Evolutionary conservation across 148 eudicot species (phyloP).

Genomic region (Fagopyrum esculentum): DNA sequence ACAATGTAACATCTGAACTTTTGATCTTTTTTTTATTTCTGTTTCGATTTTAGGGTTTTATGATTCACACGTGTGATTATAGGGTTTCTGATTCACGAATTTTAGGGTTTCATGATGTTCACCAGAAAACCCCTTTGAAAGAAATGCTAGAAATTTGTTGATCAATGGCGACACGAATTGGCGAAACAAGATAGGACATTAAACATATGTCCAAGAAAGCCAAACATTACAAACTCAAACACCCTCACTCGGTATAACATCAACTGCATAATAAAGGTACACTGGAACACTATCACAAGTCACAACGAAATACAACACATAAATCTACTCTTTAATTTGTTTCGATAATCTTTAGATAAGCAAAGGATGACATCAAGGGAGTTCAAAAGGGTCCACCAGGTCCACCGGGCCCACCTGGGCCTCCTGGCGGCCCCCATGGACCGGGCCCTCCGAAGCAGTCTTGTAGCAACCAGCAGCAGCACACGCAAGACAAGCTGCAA

Average conservation of each 20-base stretch:
- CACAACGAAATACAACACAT: neutral
- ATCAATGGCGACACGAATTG: neutral
- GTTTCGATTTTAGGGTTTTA: too few species aligned
- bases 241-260: neutral
- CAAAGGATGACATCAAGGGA: neutral
- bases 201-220: too few species aligned
- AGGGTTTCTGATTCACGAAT: too few species aligned
- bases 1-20: too few species aligned
- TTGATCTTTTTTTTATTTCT: too few species aligned
- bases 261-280: neutral
- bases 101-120: too few species aligned
- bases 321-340: too few species aligned
- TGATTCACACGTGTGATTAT: too few species aligned
- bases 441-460: slow-evolving; percentile 23
- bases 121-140: too few species aligned
- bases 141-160: neutral
- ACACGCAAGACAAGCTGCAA: slow-evolving; percentile 26
- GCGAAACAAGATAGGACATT: neutral
- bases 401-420: slow-evolving; percentile 14
- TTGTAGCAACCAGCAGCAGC: slow-evolving; percentile 29
- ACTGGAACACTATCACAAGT: neutral
- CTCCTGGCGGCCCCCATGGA: slow-evolving; percentile 19
- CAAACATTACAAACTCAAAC: too few species aligned
- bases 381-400: slow-evolving; percentile 10
- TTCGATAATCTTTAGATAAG: neutral